Base-by-base conservation (phyloP, 2,329 filamentous ascomycete genomes). In the Aspergillus melleus region DNA sequence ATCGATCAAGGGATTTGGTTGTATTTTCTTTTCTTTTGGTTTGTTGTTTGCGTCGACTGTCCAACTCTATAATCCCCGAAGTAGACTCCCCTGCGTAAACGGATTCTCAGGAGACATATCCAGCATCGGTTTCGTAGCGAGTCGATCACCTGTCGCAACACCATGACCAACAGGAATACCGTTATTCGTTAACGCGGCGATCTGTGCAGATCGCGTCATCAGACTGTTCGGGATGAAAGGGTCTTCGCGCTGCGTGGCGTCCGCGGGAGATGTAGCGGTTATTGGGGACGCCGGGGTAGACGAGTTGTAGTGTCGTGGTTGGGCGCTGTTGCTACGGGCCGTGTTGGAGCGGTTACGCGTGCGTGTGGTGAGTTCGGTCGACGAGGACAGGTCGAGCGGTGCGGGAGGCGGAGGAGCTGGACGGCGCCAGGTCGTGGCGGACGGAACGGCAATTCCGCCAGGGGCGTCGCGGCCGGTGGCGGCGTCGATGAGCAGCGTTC, bases 71-170 rank as follows among this genome's bases (percentile, higher is more conserved):
- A 55, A 12, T 9, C 42, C 42, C 14, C 74, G 70, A 14, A 81
- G 66, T 50, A 81, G 60, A 66, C 79, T 81, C 3, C 80, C 80
- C 61, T 80, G 76, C 3, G 71, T 74, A 62, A 81, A 81, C 5
- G 76, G 74, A 30, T 74, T 80, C 12, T 72, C 69, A 0, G 73
- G 70, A 4, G 71, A 71, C 55, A 81, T 61, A 62, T 81, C 78
- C 12, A 81, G 64, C 69, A 82, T 70, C 10, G 80, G 79, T 54
- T 73, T 74, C 5, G 70, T 70, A 1, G 73, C 74, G 58, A 74
- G 68, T 14, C 76, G 72, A 53, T 76, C 70, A 5, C 77, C 77
- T 3, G 76, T 78, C 20, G 73, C 76, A 2, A 79, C 68, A 0
- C 77, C 77, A 42, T 75, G 74, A 10, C 78, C 77, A 1, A 61